Evolutionary conservation across 2,329 filamentous ascomycete species (phyloP).

Genomic region (Metarhizium humberi): DNA sequence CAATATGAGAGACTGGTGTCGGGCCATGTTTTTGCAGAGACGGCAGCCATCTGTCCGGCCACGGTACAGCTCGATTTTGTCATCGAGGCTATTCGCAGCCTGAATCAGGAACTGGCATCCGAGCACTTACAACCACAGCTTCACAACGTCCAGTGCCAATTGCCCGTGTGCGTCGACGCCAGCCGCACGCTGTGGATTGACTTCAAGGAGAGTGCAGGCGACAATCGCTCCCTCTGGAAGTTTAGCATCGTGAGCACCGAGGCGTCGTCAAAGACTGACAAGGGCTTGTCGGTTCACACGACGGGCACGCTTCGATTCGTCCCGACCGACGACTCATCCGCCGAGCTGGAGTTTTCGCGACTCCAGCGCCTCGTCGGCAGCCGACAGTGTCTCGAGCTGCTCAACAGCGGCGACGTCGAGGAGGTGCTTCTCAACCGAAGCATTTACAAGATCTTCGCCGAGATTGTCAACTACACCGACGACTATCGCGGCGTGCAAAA

Average conservation of each 20-base stretch:
- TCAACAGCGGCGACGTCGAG: conserved; percentile 17
- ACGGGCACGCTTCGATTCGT: neutral
- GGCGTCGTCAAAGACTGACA: neutral
- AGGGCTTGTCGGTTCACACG: neutral
- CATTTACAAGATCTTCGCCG: conserved; percentile 25
- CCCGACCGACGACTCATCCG: neutral
- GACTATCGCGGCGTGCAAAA: conserved; percentile 15
- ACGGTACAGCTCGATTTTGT: conserved; percentile 24
- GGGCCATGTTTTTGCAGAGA: conserved; percentile 29
- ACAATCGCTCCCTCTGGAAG: neutral
- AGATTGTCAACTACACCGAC: conserved; percentile 25
- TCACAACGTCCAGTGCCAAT: conserved; percentile 13
- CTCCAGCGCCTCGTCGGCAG: conserved; percentile 18
- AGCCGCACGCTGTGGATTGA: conserved; percentile 21
- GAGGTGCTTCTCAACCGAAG: conserved; percentile 24
- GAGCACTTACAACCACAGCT: conserved; percentile 17
- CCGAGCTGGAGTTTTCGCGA: neutral
- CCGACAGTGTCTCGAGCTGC: conserved; percentile 17
- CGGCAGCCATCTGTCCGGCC: conserved; percentile 28
- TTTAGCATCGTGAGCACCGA: neutral
- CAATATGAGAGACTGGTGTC: conserved; percentile 25
- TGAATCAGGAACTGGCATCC: conserved; percentile 16
- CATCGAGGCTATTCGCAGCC: conserved; percentile 19
- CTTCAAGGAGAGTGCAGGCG: neutral
- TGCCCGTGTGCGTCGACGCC: conserved; percentile 6